Evolutionary conservation across 140 eudicot species (phyloP).

Genomic region (Stevia rebaudiana): DNA sequence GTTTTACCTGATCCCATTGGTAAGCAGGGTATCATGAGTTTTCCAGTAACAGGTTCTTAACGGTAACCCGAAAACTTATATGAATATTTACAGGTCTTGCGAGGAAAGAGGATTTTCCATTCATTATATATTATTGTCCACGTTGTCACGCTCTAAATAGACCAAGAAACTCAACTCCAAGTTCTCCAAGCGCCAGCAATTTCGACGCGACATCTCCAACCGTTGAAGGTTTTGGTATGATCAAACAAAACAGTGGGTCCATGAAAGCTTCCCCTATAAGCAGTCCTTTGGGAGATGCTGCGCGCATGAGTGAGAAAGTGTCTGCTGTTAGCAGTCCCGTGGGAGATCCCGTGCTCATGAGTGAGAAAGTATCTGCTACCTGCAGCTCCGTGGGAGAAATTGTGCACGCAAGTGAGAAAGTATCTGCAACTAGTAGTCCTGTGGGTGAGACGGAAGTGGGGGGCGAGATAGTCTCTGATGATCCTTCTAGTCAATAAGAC

Average conservation of each 20-base stretch:
- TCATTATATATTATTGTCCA: slow-evolving; percentile 79
- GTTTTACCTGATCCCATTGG: background rate
- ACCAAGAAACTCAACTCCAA: slow-evolving; percentile 47
- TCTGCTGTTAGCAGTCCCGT: slow-evolving; percentile 18
- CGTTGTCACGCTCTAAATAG: slow-evolving; percentile 77
- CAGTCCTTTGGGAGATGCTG: slow-evolving; percentile 9
- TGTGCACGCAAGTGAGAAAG: slow-evolving; percentile 18
- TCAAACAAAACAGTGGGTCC: slow-evolving; percentile 12
- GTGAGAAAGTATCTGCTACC: slow-evolving; percentile 14
- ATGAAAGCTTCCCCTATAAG: slow-evolving; percentile 17
- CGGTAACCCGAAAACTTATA: background rate
- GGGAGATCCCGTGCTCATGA: background rate
- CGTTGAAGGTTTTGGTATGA: background rate
- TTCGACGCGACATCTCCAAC: slow-evolving; percentile 23
- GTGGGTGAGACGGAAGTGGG: background rate
- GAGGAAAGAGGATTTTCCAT: slow-evolving; percentile 83
- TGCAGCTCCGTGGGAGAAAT: slow-evolving; percentile 1
- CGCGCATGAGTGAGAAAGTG: slow-evolving; percentile 13
- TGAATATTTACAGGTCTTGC: slow-evolving; percentile 62
- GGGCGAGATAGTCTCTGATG: background rate
- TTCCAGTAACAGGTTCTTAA: background rate
- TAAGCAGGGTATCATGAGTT: background rate
- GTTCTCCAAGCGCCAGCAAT: slow-evolving; percentile 30
- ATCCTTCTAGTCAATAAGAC: slow-evolving; percentile 14
- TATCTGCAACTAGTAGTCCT: slow-evolving; percentile 1